Evolutionary conservation across 2,329 filamentous ascomycete genomes (phyloP).

Genomic region (Lecanicillium sp.): DNA sequence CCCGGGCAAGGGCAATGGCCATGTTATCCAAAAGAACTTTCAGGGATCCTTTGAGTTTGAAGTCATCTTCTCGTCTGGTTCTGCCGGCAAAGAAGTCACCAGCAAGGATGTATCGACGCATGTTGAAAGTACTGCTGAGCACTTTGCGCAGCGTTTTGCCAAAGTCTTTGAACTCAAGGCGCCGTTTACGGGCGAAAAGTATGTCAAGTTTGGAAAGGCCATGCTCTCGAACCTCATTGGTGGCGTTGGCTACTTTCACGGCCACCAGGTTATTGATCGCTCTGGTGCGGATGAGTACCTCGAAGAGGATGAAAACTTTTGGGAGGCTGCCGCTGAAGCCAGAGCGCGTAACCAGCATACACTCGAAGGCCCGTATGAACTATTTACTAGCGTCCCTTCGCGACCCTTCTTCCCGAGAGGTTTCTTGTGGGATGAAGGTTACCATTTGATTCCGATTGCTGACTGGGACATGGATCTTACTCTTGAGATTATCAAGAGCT

Average conservation of each 20-base stretch:
- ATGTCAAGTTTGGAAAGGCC: conserved; percentile 72
- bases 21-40: conserved; percentile 87
- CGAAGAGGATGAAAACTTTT: conserved; percentile 91
- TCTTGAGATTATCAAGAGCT: conserved; percentile 82
- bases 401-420: conserved; percentile 93
- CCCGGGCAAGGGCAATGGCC: conserved; percentile 67
- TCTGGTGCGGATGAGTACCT: conserved; percentile 91
- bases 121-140: conserved; percentile 55
- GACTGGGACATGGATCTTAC: conserved; percentile 93
- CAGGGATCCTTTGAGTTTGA: conserved; percentile 90
- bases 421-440: conserved; percentile 97
- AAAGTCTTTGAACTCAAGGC: conserved; percentile 57
- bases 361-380: conserved; percentile 73
- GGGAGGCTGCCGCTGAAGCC: conserved; percentile 82
- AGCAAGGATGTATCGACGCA: conserved; percentile 60
- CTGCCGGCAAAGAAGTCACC: conserved; percentile 46
- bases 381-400: conserved; percentile 88
- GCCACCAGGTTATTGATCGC: conserved; percentile 78
- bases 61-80: conserved; percentile 77
- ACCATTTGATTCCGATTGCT: conserved; percentile 81
- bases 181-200: conserved; percentile 67
- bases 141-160: conserved; percentile 68
- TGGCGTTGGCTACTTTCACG: conserved; percentile 92
- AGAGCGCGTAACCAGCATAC: conserved; percentile 59
- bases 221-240: conserved; percentile 93